Conservation (phyloP, 306 rosid genomes). For the Dalbergia oliveri region DNA sequence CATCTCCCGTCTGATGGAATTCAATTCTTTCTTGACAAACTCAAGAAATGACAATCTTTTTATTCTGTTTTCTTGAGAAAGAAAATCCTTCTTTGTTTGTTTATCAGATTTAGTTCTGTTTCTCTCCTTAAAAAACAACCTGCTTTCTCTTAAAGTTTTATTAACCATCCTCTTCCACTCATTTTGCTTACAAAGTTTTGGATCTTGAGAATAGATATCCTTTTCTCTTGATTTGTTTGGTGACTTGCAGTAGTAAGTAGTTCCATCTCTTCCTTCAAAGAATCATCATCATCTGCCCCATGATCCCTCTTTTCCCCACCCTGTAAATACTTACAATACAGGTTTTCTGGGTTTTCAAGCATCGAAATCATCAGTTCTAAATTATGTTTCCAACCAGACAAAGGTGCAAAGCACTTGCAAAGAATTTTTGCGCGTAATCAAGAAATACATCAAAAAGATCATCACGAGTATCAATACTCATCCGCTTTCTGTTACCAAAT, state of each 20-base stretch:
- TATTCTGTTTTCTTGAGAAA: slow-evolving; percentile 20
- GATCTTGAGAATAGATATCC: slow-evolving; percentile 28
- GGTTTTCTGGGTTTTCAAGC: slow-evolving; percentile 52
- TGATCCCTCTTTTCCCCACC: slow-evolving; percentile 38
- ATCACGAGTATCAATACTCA: slow-evolving; percentile 43
- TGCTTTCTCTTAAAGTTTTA: slow-evolving; percentile 50
- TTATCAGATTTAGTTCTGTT: slow-evolving; percentile 40
- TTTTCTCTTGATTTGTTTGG: slow-evolving; percentile 33
- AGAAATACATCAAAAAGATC: slow-evolving; percentile 56
- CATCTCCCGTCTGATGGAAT: slow-evolving; percentile 39
- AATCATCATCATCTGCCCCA: slow-evolving; percentile 30
- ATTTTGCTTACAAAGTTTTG: slow-evolving; percentile 40
- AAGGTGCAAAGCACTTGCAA: slow-evolving; percentile 55
- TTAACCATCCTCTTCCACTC: slow-evolving; percentile 46
- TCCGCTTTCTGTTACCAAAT: slow-evolving; percentile 49
- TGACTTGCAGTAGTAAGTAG: slow-evolving; percentile 30
- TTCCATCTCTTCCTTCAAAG: slow-evolving; percentile 45
- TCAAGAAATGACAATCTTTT: slow-evolving; percentile 35
- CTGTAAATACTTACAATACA: slow-evolving; percentile 40
- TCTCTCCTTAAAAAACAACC: slow-evolving; percentile 36
- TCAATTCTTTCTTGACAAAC: slow-evolving; percentile 45
- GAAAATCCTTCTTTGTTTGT: slow-evolving; percentile 40
- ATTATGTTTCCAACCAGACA: slow-evolving; percentile 58
- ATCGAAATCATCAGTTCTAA: slow-evolving; percentile 44
- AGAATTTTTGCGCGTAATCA: slow-evolving; percentile 50